Base-by-base conservation (phyloP, 2,329 filamentous ascomycete genomes). In the Colletotrichum sp. region DNA sequence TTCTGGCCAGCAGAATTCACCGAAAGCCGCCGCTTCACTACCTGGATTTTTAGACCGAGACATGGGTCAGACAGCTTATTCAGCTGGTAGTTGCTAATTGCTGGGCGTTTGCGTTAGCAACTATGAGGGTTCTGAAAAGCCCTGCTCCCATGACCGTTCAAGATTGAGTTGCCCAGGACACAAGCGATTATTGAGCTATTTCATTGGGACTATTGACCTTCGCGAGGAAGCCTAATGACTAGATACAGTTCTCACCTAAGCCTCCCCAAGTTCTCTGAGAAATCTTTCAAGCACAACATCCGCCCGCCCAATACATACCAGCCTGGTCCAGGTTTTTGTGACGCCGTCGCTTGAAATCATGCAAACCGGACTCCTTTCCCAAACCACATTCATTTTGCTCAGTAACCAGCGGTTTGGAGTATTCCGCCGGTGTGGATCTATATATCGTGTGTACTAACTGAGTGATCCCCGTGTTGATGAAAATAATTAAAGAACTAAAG, bases 311-410 rank as follows among this genome's bases (percentile, higher is more conserved):
- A 67, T 55, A 67, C 24, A 75, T 71, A 76, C 72, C 72, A 70
- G 72, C 67, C 71, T 70, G 34, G 30, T 67, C 72, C 74, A 32
- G 16, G 63, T 67, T 71, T 75, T 75, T 76, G 30, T 67, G 61
- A 76, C 74, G 74, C 74, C 74, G 61, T 71, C 74, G 74, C 74
- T 75, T 64, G 67, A 75, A 71, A 75, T 48, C 30, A 30, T 18
- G 24, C 24, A 34, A 63, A 43, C 74, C 74, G 43, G 48, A 76
- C 74, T 70, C 74, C 74, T 18, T 28, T 67, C 34, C 72, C 36
- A 61, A 34, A 21, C 52, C 36, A 48, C 30, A 18, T 57, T 63
- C 64, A 57, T 26, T 60, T 67, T 52, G n/a, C 43, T 52, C 24
- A 15, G 26, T 21, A 34, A 43, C 34, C 18, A 48, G 48, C 13